phyloP scores from a whole-genome alignment of 345 rosid genomes.

The Ailanthus altissimus region DNA sequence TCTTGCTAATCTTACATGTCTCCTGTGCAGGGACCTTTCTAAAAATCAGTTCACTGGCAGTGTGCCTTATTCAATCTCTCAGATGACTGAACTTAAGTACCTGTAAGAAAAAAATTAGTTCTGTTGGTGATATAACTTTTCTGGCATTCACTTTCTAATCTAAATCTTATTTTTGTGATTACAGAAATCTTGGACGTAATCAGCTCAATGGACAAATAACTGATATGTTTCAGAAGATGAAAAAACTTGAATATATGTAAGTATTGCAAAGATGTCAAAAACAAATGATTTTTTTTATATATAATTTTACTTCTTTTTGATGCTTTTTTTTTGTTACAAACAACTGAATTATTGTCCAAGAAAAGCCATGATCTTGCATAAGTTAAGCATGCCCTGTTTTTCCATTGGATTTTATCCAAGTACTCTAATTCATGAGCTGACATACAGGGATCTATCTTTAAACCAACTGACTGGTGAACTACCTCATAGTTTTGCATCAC shows the following conservation, averaged over 20 bases:
- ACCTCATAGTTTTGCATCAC: conserved; percentile 65
- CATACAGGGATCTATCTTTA: conserved; percentile 76
- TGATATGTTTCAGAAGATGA: conserved; percentile 81
- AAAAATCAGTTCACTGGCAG: conserved; percentile 72
- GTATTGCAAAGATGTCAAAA: conserved; percentile 26
- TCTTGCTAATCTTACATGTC: conserved; percentile 19
- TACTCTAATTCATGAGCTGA: conserved; percentile 26
- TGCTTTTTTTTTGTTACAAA: too few relatives aligned
- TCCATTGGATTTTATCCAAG: background rate
- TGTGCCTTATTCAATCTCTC: conserved; percentile 85
- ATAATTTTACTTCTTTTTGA: too few relatives aligned
- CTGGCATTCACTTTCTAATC: background rate
- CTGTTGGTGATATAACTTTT: conserved; percentile 3
- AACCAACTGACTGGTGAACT: conserved; percentile 73
- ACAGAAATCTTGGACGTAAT: conserved; percentile 72
- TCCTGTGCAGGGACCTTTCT: conserved; percentile 75
- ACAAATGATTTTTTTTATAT: background rate
- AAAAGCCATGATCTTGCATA: too few relatives aligned
- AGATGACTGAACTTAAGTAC: conserved; percentile 61
- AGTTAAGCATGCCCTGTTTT: background rate
- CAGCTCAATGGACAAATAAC: conserved; percentile 73
- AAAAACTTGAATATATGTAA: conserved; percentile 69
- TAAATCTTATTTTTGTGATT: conserved; percentile 22
- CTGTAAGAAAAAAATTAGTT: conserved; percentile 50
- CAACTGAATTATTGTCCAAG: too few relatives aligned